These are phyloP conservation scores for Linum tenue DNA, from an alignment of 345 rosid species.

Conservation along the genomic window DNA sequence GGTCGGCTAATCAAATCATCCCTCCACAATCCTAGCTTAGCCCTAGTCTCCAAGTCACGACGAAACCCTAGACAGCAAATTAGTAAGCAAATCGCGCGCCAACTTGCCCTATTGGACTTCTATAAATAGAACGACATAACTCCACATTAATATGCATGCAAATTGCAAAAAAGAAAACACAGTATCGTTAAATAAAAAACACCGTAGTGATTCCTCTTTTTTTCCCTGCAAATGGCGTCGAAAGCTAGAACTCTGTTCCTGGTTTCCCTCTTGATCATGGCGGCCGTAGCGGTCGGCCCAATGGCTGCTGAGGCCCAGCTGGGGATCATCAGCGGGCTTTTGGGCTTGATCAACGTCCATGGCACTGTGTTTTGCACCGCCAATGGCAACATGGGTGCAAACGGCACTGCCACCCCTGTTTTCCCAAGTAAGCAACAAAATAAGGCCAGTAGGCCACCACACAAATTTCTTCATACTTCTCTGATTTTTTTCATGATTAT, in stretches of 20 bases:
- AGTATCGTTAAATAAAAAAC: background rate
- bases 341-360: constrained; percentile 34
- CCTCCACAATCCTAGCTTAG: too few relatives aligned
- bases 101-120: constrained; percentile 21
- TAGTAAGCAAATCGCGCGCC: constrained; percentile 18
- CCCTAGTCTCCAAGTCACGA: too few relatives aligned
- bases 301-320: constrained; percentile 39
- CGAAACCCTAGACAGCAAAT: background rate
- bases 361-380: constrained; percentile 42
- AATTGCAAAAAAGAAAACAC: too few relatives aligned
- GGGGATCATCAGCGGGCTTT: constrained; percentile 27
- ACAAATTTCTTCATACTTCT: too few relatives aligned
- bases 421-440: constrained; percentile 32
- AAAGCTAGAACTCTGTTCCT: constrained; percentile 30
- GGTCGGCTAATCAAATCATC: too few relatives aligned
- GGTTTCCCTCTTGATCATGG: constrained; percentile 14
- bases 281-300: constrained; percentile 18
- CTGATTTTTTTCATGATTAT: too few relatives aligned
- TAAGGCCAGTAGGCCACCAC: too few relatives aligned
- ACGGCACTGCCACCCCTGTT: constrained; percentile 33
- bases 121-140: constrained; percentile 19
- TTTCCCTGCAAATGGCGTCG: background rate
- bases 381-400: constrained; percentile 31
- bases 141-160: background rate
- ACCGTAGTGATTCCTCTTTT: background rate